Conservation (phyloP, 495 filamentous ascomycete genomes). For the Aspergillus taichungensis region DNA sequence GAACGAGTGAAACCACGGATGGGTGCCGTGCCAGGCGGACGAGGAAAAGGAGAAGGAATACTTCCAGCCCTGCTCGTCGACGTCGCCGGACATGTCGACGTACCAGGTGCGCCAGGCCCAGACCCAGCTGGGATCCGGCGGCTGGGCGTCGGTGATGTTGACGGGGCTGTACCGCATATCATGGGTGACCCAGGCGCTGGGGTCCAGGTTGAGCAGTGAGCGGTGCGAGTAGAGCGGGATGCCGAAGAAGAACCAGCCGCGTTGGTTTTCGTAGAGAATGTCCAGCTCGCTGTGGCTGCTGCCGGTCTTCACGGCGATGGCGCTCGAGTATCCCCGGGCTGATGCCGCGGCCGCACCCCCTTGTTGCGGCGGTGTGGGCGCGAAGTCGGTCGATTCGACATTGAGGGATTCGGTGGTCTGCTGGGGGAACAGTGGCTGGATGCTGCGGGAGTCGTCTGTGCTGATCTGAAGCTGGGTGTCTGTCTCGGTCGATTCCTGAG, state of each 20-base stretch:
- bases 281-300: conserved; percentile 53
- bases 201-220: conserved; percentile 82
- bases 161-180: conserved; percentile 66
- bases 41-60: conserved; percentile 81
- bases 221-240: conserved; percentile 78
- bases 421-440: neutral
- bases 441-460: too few relatives aligned
- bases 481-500: too few relatives aligned
- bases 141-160: conserved; percentile 81
- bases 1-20: conserved; percentile 88
- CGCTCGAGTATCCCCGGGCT: neutral
- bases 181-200: conserved; percentile 73
- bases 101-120: conserved; percentile 96
- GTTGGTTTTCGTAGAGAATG: conserved; percentile 89
- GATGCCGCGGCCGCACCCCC: conserved; percentile 2
- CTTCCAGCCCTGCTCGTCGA: conserved; percentile 92
- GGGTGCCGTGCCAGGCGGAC: conserved; percentile 85
- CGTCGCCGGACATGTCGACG: conserved; percentile 78
- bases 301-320: conserved; percentile 11
- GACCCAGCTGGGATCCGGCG: conserved; percentile 92
- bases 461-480: too few relatives aligned
- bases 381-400: conserved; percentile 12
- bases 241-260: conserved; percentile 80
- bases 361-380: conserved; percentile 6
- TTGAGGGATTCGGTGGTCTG: conserved; percentile 2